These are phyloP conservation scores for Dendrobium catenatum DNA, from an alignment of 106 monocot genomes.

Conservation along the genomic window DNA sequence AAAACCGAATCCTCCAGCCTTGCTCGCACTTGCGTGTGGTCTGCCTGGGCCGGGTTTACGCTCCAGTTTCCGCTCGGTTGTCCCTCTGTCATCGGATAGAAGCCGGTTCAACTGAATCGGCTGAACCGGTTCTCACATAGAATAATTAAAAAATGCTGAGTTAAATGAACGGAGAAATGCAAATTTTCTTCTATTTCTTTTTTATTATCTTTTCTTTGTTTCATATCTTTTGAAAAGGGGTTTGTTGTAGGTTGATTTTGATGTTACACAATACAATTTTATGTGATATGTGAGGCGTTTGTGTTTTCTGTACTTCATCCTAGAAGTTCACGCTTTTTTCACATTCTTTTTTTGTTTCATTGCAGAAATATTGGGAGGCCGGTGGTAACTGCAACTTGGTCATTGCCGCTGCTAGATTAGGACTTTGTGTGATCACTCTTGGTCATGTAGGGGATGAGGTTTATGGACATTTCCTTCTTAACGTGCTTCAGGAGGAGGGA, in stretches of 20 bases:
- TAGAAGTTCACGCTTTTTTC: background rate
- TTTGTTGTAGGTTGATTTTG: background rate
- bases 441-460: conserved; percentile 88
- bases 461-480: conserved; percentile 80
- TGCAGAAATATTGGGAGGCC: conserved; percentile 90
- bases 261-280: background rate
- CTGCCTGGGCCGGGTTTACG: no score
- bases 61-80: no score
- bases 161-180: no score
- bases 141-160: no score
- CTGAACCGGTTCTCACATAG: no score
- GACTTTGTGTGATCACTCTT: conserved; percentile 57
- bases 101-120: no score
- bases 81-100: no score
- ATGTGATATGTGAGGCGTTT: background rate
- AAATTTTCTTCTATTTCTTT: background rate
- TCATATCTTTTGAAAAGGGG: background rate
- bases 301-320: background rate
- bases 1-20: no score
- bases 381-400: conserved; percentile 89
- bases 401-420: conserved; percentile 86
- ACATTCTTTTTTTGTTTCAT: background rate
- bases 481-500: conserved; percentile 68
- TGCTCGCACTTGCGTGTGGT: no score
- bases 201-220: background rate